Percentiles rank a stretch among this genome's conserved stretches.
Conservation (phyloP, 2,329 filamentous ascomycete species). For the Periconia macrospinosa region DNA sequence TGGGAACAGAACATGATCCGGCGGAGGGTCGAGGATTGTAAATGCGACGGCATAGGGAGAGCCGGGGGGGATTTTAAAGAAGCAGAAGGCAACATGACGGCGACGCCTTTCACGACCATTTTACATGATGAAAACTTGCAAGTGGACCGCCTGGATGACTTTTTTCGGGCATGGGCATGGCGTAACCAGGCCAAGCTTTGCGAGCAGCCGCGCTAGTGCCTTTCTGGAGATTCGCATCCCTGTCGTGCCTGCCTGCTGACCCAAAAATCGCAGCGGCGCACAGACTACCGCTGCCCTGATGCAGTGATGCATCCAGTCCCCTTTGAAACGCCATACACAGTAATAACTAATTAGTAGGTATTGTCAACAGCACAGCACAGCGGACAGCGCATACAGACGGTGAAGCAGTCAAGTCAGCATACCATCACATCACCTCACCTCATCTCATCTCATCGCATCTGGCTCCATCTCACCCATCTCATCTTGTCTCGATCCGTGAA, state of each 20-base stretch:
- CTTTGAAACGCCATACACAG: too few species aligned
- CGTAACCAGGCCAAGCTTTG: constrained; percentile 29
- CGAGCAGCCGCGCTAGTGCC: constrained; percentile 19
- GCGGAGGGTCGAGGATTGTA: constrained; percentile 13
- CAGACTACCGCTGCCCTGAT: too few species aligned
- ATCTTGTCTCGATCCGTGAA: neutral
- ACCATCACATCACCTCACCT: neutral
- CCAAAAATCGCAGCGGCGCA: neutral
- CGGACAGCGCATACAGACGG: too few species aligned
- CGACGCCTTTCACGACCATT: constrained; percentile 1
- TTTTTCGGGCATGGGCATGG: constrained; percentile 30
- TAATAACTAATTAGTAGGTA: too few species aligned
- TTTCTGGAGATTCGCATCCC: constrained; percentile 17
- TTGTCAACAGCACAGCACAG: too few species aligned
- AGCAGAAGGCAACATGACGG: neutral
- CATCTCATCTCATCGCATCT: constrained; percentile 18
- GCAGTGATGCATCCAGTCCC: too few species aligned
- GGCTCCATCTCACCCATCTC: constrained; percentile 11
- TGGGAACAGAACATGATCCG: constrained; percentile 36
- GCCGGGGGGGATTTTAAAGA: constrained; percentile 23
- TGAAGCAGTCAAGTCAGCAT: too few species aligned
- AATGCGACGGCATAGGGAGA: constrained; percentile 6
- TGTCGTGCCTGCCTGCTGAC: constrained; percentile 30
- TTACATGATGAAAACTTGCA: constrained; percentile 38
- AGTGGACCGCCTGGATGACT: constrained; percentile 25